phyloP scores from a whole-genome alignment of 345 rosid species.

The rapeseed (Brassica napus) region DNA sequence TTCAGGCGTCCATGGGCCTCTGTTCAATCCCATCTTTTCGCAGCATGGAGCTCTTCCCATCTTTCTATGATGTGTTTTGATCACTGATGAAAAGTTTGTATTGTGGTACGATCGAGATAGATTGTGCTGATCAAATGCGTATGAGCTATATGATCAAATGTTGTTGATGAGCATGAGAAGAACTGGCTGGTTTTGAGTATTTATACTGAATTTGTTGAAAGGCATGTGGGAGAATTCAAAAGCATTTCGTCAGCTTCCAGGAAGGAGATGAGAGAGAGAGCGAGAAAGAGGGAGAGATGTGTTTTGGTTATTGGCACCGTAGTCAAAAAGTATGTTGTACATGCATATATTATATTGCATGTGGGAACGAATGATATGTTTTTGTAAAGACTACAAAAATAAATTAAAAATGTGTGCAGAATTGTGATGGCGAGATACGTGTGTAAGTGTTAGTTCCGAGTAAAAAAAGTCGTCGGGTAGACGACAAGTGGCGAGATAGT shows the following conservation, averaged over 20 bases:
- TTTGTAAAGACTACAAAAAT: neutral
- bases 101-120: neutral
- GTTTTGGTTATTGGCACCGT: conserved; percentile 19
- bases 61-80: conserved; percentile 16
- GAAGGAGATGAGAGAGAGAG: conserved; percentile 11
- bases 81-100: neutral
- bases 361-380: conserved; percentile 10
- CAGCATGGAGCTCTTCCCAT: conserved; percentile 97
- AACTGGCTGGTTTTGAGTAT: conserved; percentile 21
- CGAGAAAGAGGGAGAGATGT: neutral
- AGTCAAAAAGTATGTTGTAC: conserved; percentile 30
- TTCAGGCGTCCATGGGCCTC: conserved; percentile 72
- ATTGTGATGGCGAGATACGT: conserved; percentile 19
- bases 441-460: conserved; percentile 18
- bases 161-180: conserved; percentile 28
- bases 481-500: conserved; percentile 2
- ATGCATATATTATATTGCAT: conserved; percentile 13
- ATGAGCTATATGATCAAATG: conserved; percentile 14
- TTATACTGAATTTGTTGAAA: conserved; percentile 35
- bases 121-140: neutral
- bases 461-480: conserved; percentile 26
- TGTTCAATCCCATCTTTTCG: conserved; percentile 76
- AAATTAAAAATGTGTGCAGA: neutral
- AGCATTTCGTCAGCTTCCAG: conserved; percentile 35
- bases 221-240: conserved; percentile 36